A percentile compares a stretch with the other conserved stretches of the same genome.
phyloP scores from a whole-genome alignment of 345 rosid genomes.

The Brassica carinata region DNA sequence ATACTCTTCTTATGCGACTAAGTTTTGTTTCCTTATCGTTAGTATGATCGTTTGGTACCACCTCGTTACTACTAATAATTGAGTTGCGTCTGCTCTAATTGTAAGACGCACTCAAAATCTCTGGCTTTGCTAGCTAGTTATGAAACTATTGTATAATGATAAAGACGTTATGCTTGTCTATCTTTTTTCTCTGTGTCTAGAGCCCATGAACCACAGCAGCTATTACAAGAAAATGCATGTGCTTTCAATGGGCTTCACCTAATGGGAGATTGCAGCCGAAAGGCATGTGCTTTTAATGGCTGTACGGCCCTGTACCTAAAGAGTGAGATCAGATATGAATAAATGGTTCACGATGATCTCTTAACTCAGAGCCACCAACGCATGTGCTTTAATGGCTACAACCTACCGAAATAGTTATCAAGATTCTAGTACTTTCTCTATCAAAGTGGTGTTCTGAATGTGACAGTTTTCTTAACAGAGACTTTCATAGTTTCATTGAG shows the following conservation, averaged over 20 bases:
- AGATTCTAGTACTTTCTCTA: background rate
- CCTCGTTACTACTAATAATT: background rate
- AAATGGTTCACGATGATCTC: conserved; percentile 53
- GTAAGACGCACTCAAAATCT: background rate
- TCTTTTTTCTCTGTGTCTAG: background rate
- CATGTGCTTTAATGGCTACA: conserved; percentile 52
- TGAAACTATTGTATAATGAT: background rate
- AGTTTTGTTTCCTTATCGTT: conserved; percentile 18
- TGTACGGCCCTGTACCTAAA: background rate
- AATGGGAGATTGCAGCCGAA: background rate
- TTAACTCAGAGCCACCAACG: conserved; percentile 60
- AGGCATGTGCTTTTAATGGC: conserved; percentile 3
- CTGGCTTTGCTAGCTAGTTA: background rate
- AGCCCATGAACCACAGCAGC: background rate
- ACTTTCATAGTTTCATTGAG: background rate
- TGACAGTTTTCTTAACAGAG: conserved; percentile 4
- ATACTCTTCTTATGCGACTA: conserved; percentile 43
- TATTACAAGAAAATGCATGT: conserved; percentile 21
- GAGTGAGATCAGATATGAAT: conserved; percentile 41
- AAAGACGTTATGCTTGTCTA: background rate
- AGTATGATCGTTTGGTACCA: conserved; percentile 13
- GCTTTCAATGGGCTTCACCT: background rate
- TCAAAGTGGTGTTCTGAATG: background rate
- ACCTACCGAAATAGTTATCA: conserved; percentile 41
- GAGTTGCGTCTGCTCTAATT: background rate